Base-by-base conservation (phyloP, 1,284 basidiomycete species). In the Ustilago bromivora region DNA sequence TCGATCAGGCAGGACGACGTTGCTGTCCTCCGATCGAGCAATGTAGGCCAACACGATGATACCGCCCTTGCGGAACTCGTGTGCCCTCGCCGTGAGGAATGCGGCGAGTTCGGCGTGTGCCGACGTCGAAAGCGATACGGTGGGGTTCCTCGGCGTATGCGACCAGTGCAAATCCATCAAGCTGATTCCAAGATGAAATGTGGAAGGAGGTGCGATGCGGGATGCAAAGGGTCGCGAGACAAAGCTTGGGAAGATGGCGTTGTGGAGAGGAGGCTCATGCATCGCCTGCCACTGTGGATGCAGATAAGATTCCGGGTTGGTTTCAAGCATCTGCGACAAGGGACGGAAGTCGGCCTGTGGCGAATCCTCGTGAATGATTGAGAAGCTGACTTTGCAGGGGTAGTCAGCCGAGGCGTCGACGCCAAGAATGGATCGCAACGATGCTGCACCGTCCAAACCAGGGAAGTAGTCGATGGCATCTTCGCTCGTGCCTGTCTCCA, bases 151-250 rank as follows among this genome's bases (percentile, higher is more conserved):
- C 9, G 84, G 83, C 8, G 83, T 86, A 51, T 84, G 82, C 17
- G 82, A 80, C 86, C 86, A 87, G 60, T 87, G 87, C 69, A 87
- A 62, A 51, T 85, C 83, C 87, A 87, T 87, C 43, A 86, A 71
- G 46, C 81, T 84, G 66, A 87, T 82, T 3, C 87, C 87, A 12
- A 87, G 69, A 52, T 84, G 82, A 53, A 87, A 72, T 1, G 83
- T 84, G 19, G 76, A 75, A 13, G 81, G 82, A 0, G 87, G 86
- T 31, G 84, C 76, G 46, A 87, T 83, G 59, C 86, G 82, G 17
- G 82, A 82, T 3, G 82, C 86, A 62, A 86, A 87, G 0, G 86
- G 84, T 13, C 86, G 59, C 38, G 84, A 65, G 5, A 82, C 78
- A 35, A 85, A 87, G 17, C 77, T 72, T 23, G 81, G 79, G 49